These are phyloP conservation scores for Pythium chondricola DNA, from an alignment of 352 stramenopile genomes.

Conservation along the genomic window DNA sequence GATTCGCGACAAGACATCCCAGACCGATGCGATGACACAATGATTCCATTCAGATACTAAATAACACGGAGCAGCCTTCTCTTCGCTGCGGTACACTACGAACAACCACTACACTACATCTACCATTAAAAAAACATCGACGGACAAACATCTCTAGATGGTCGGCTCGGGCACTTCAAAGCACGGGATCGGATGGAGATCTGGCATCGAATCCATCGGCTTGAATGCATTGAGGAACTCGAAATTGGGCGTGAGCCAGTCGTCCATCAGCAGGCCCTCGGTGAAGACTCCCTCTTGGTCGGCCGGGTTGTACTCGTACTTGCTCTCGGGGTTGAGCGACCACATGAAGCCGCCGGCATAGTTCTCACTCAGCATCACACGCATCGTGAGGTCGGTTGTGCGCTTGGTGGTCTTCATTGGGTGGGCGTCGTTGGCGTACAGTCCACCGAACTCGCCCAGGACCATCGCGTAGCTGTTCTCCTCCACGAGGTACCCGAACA, in stretches of 20 bases:
- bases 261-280: constrained; percentile 65
- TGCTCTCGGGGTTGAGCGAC: constrained; percentile 75
- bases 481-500: constrained; percentile 68
- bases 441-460: constrained; percentile 63
- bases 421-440: constrained; percentile 67
- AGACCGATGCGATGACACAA: too few species aligned
- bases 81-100: not conserved
- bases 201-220: constrained; percentile 57
- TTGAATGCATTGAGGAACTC: constrained; percentile 61
- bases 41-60: too few species aligned
- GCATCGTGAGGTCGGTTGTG: constrained; percentile 63
- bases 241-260: constrained; percentile 72
- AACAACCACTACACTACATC: constrained; percentile 4
- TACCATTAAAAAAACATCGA: not conserved
- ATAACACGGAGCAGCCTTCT: too few species aligned
- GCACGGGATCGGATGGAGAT: constrained; percentile 61
- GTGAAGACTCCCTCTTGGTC: constrained; percentile 49
- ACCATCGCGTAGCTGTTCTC: constrained; percentile 47
- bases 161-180: constrained; percentile 24
- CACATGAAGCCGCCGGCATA: constrained; percentile 80
- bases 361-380: constrained; percentile 51
- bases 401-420: constrained; percentile 65
- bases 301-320: constrained; percentile 72
- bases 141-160: not conserved
- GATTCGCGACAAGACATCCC: too few species aligned